phyloP scores from a whole-genome alignment of 345 rosid genomes.

The Garcia nutans region DNA sequence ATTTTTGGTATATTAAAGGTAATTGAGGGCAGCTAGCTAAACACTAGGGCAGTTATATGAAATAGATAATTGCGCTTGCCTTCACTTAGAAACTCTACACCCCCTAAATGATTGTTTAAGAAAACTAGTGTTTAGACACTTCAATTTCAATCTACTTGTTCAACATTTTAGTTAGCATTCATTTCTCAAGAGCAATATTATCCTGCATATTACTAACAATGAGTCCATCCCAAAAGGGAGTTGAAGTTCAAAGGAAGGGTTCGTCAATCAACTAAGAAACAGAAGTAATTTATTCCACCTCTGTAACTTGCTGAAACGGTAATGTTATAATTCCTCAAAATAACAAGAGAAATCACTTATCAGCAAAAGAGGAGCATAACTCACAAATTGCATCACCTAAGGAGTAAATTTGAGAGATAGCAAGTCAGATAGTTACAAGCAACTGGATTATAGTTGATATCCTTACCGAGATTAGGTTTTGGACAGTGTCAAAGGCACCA shows the following conservation, averaged over 20 bases:
- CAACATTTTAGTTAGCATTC: background rate
- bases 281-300: background rate
- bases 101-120: background rate
- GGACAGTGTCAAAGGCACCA: constrained; percentile 85
- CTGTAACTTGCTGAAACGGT: background rate
- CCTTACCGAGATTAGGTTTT: constrained; percentile 74
- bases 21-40: too few species aligned
- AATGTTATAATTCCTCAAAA: background rate
- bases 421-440: background rate
- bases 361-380: background rate
- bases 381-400: background rate
- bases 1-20: too few species aligned
- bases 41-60: too few species aligned
- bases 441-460: constrained; percentile 4
- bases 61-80: too few species aligned
- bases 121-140: background rate
- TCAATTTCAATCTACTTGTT: background rate
- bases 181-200: too few species aligned
- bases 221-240: background rate
- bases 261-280: too few species aligned
- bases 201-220: too few species aligned
- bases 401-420: background rate
- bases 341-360: background rate
- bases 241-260: background rate
- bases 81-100: too few species aligned